Percentiles rank a stretch among this genome's conserved stretches.
Conservation (phyloP, 805 yeast species). For the Schwanniomyces sp. region DNA sequence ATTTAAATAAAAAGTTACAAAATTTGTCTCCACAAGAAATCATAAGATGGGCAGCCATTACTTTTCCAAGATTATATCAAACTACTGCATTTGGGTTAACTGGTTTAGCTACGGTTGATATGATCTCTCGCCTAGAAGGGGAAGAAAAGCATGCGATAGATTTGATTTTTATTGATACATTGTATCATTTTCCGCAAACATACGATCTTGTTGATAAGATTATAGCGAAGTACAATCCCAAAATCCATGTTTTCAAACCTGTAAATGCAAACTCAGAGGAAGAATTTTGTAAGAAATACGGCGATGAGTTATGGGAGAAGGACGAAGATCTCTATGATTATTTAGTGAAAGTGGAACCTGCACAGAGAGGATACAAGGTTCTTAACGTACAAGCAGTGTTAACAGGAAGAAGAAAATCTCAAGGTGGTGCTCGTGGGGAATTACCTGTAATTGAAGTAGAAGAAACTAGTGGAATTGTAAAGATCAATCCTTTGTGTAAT, state of each 20-base stretch:
- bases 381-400: conserved; percentile 78
- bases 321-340: conserved; percentile 83
- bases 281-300: conserved; percentile 68
- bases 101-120: conserved; percentile 85
- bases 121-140: conserved; percentile 56
- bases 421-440: conserved; percentile 78
- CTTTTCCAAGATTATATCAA: conserved; percentile 81
- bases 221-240: conserved; percentile 52
- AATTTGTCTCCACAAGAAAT: conserved; percentile 66
- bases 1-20: conserved; percentile 64
- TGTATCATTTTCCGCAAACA: conserved; percentile 95
- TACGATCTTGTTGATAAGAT: conserved; percentile 66
- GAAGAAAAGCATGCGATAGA: conserved; percentile 49
- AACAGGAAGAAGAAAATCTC: conserved; percentile 88
- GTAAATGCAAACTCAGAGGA: conserved; percentile 49
- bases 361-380: conserved; percentile 77
- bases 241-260: conserved; percentile 70
- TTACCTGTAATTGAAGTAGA: conserved; percentile 79
- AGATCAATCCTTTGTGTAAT: conserved; percentile 84
- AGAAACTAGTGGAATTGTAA: conserved; percentile 64
- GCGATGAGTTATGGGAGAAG: conserved; percentile 78
- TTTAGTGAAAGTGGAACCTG: conserved; percentile 89
- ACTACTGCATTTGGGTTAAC: conserved; percentile 96
- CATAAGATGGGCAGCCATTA: conserved; percentile 76
- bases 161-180: conserved; percentile 82